Percentiles rank a stretch among this genome's conserved stretches.
Evolutionary conservation across 148 eudicot species (phyloP).

Genomic region (Silene latifolia): DNA sequence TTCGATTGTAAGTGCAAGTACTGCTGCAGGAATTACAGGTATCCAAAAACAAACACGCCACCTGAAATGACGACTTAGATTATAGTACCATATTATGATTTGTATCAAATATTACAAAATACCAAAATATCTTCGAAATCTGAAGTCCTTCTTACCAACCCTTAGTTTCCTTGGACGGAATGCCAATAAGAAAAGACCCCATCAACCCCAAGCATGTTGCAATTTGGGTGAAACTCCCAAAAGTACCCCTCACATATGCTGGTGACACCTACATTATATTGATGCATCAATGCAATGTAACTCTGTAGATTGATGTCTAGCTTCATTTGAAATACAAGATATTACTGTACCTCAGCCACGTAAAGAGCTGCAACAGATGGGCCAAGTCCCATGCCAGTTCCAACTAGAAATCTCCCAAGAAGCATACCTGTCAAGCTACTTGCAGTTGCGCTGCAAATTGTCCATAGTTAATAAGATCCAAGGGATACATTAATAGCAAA

Average conservation of each 20-base stretch:
- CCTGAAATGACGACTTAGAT: conserved; percentile 38
- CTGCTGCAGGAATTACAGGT: conserved; percentile 69
- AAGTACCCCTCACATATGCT: conserved; percentile 83
- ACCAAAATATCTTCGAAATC: not conserved
- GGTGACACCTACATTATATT: conserved; percentile 68
- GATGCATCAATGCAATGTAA: conserved; percentile 8
- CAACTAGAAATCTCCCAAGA: conserved; percentile 81
- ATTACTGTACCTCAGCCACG: conserved; percentile 68
- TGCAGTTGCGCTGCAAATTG: conserved; percentile 56
- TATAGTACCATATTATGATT: not conserved
- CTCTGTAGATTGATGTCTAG: not conserved
- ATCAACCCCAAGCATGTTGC: conserved; percentile 83
- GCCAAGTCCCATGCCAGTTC: conserved; percentile 88
- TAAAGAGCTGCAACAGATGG: conserved; percentile 91
- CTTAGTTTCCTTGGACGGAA: conserved; percentile 60
- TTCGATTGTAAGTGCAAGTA: conserved; percentile 64
- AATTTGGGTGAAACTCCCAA: conserved; percentile 86
- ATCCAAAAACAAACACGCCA: conserved; percentile 96
- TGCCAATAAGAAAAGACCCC: conserved; percentile 64
- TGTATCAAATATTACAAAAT: not conserved
- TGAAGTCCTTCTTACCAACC: conserved; percentile 60
- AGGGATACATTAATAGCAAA: not conserved
- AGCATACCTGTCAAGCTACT: conserved; percentile 63
- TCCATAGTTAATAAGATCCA: not conserved
- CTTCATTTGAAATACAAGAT: not conserved